Base-by-base conservation (phyloP, 2,329 filamentous ascomycete species). In the Exophiala dermatitidis region DNA sequence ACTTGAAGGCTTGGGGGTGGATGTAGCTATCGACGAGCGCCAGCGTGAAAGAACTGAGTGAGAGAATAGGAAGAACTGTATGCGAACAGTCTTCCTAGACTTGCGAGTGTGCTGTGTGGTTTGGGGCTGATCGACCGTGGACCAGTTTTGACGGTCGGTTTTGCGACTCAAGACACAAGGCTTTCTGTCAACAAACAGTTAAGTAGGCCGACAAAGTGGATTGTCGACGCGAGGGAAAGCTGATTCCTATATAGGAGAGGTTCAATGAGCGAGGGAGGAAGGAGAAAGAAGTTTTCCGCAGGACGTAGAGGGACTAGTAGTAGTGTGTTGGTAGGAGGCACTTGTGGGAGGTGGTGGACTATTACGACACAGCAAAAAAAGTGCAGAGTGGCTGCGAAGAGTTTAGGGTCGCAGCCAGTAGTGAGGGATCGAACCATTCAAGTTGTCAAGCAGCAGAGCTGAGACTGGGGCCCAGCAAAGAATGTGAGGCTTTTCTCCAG, bases 1-100 rank as follows among this genome's bases (percentile, higher is more conserved):
- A 94, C 83, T 94, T 94, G 89, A 82, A 86, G 82, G 81, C 82
- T 73, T 79, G 57, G 44, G 53, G 50, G 31, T 56, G 61, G 54
- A 60, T 60, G 67, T 67, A 70, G 70, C 66, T 63, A 59, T 66
- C 61, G 60, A 61, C 61, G 60, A 61, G 69, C 69, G 71, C 72
- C 71, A 72, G 70, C 57, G 53, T 71, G 66, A 65, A 62, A 62
- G 57, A 56, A 38, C 50, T 46, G 55, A 47, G 41, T 53, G 45
- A 42, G 51, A 53, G 41, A 54, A 55, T 60, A 62, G 51, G 60
- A 62, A 61, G 60, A 59, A 61, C 62, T 63, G 52, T 44, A 38
- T 19, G 19, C 19, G 19, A 12, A 42, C 58, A 63, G 62, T 50
- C 62, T 60, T 59, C 50, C 60, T 62, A 54, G 4, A 41, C 38